Evolutionary conservation across 2,329 filamentous ascomycete species (phyloP).

Genomic region (Cladophialophora carrionii): DNA sequence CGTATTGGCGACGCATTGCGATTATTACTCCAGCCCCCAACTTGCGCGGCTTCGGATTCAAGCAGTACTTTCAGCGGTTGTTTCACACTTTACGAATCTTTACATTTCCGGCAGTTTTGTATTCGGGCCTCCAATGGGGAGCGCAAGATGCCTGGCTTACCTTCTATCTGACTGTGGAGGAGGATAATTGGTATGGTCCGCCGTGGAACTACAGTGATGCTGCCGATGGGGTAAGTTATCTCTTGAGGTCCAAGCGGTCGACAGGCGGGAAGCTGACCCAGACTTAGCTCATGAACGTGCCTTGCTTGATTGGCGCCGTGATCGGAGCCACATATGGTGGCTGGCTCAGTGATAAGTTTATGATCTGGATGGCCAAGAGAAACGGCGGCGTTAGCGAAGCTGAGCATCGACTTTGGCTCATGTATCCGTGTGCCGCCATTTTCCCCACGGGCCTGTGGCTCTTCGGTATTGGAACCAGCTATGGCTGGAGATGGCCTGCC

Average conservation of each 20-base stretch:
- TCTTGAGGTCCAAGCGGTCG: neutral
- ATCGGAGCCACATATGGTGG: conserved; percentile 49
- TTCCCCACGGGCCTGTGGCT: conserved; percentile 58
- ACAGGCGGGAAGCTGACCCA: neutral
- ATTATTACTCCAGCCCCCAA: conserved; percentile 61
- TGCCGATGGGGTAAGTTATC: conserved; percentile 49
- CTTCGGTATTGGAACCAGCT: conserved; percentile 57
- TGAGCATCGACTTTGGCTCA: conserved; percentile 58
- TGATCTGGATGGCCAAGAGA: conserved; percentile 58
- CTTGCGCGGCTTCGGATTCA: conserved; percentile 57
- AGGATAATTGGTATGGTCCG: conserved; percentile 58
- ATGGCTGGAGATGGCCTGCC: conserved; percentile 57
- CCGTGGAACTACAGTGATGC: conserved; percentile 61
- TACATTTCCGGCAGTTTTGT: conserved; percentile 61
- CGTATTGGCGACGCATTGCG: conserved; percentile 60
- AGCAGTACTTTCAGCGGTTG: conserved; percentile 58
- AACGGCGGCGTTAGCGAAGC: conserved; percentile 60
- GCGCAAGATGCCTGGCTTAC: conserved; percentile 64
- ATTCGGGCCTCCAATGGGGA: conserved; percentile 63
- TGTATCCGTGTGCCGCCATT: conserved; percentile 55
- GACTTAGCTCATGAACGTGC: conserved; percentile 42
- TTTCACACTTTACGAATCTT: conserved; percentile 62
- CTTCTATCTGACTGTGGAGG: conserved; percentile 62
- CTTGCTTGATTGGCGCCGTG: conserved; percentile 53
- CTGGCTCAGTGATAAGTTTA: conserved; percentile 60